phyloP scores from a whole-genome alignment of 495 filamentous ascomycete genomes.

The Aspergillus haitiensis region DNA sequence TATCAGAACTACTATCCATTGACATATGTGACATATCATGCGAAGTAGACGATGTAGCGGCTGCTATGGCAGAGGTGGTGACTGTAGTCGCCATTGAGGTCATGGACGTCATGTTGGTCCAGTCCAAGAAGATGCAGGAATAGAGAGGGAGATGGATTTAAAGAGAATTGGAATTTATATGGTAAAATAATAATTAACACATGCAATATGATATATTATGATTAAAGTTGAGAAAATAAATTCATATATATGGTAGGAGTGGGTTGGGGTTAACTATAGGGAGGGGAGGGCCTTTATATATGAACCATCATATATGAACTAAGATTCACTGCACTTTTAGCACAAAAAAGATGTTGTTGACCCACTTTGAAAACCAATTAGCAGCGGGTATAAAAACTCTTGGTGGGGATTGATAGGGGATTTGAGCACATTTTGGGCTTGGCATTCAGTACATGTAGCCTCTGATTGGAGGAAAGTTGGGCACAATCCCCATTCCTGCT shows the following conservation, averaged over 20 bases:
- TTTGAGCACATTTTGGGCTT: constrained; percentile 25
- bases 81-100: not conserved
- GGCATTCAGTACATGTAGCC: not conserved
- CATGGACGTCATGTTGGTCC: not conserved
- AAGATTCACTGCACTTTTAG: not conserved
- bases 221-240: too few species aligned
- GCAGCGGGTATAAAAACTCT: not conserved
- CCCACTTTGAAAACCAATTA: not conserved
- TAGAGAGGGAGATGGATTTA: not conserved
- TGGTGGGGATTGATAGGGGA: constrained; percentile 2
- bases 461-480: not conserved
- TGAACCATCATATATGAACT: too few species aligned
- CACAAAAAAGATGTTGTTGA: not conserved
- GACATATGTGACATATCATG: constrained; percentile 22
- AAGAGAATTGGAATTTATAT: too few species aligned
- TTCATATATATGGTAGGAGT: too few species aligned
- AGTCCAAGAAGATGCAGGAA: not conserved
- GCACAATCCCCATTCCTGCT: constrained; percentile 1
- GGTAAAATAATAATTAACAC: too few species aligned
- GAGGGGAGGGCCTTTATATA: too few species aligned
- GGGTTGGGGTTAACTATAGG: too few species aligned
- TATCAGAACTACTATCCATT: constrained; percentile 13
- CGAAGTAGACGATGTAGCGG: constrained; percentile 1
- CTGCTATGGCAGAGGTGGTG: not conserved
- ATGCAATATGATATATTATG: too few species aligned